phyloP scores from a whole-genome alignment of 148 eudicot species.

The Fagopyrum homotropicum region DNA sequence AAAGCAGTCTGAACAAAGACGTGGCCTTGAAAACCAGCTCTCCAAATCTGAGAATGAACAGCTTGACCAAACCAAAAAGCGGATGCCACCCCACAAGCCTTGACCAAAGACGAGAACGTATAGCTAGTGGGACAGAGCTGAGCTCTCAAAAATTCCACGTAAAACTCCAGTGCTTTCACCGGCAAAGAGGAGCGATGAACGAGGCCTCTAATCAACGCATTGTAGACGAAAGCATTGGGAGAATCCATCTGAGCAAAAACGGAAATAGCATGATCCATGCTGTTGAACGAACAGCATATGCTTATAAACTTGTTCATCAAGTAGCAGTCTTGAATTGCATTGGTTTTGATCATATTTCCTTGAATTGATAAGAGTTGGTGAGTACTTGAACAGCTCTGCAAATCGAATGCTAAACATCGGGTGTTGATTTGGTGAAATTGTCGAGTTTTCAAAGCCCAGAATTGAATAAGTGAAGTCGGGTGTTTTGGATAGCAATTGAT shows the following conservation, averaged over 20 bases:
- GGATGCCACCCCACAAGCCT: slow-evolving; percentile 32
- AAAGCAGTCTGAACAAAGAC: slow-evolving; percentile 57
- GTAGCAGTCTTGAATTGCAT: slow-evolving; percentile 44
- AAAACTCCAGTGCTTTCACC: slow-evolving; percentile 34
- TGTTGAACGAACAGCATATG: slow-evolving; percentile 38
- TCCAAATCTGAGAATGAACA: slow-evolving; percentile 61
- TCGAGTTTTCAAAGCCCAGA: background rate
- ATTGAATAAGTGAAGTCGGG: background rate
- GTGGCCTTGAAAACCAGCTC: slow-evolving; percentile 43
- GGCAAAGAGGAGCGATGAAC: slow-evolving; percentile 33
- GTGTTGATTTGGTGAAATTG: slow-evolving; percentile 15
- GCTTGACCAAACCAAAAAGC: slow-evolving; percentile 31
- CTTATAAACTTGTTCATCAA: slow-evolving; percentile 52
- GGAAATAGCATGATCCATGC: slow-evolving; percentile 38
- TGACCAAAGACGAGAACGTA: slow-evolving; percentile 54
- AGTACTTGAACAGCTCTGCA: slow-evolving; percentile 38
- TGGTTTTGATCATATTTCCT: slow-evolving; percentile 43
- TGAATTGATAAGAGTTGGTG: slow-evolving; percentile 41
- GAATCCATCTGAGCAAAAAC: slow-evolving; percentile 37
- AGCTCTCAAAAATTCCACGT: slow-evolving; percentile 43
- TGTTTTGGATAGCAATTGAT: background rate
- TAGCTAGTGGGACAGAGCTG: slow-evolving; percentile 43
- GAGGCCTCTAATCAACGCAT: slow-evolving; percentile 54
- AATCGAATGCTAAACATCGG: slow-evolving; percentile 15
- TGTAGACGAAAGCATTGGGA: slow-evolving; percentile 62